Conservation (phyloP, 305 asterid species). For the Caryopteris hybrid region DNA sequence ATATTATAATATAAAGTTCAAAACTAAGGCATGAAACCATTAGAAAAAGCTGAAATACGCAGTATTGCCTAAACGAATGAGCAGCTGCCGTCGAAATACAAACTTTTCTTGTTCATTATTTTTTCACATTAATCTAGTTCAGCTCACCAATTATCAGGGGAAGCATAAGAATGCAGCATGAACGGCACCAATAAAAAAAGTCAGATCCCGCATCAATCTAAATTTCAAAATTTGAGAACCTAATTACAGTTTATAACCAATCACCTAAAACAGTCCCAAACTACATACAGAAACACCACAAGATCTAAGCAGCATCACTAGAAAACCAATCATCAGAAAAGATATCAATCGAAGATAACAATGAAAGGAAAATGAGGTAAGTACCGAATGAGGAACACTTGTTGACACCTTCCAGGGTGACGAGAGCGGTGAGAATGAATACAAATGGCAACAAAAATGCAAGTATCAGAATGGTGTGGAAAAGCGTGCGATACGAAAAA, state of each 20-base stretch:
- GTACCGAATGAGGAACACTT: constrained; percentile 92
- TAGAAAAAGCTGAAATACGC: neutral
- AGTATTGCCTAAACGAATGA: neutral
- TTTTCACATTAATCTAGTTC: neutral
- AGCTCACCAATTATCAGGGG: neutral
- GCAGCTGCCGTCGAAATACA: neutral
- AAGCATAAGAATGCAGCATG: constrained; percentile 11
- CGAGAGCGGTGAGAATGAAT: constrained; percentile 80
- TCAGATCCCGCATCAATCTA: constrained; percentile 16
- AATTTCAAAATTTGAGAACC: constrained; percentile 1
- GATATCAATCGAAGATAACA: neutral
- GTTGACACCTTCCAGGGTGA: constrained; percentile 96
- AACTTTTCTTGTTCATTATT: neutral
- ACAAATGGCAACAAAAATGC: constrained; percentile 94
- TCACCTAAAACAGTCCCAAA: constrained; percentile 10
- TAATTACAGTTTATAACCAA: neutral
- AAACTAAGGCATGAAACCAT: neutral
- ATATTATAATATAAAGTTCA: neutral
- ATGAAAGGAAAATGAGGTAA: constrained; percentile 5
- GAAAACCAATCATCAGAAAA: neutral
- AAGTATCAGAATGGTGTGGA: constrained; percentile 72
- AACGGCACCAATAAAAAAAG: constrained; percentile 11
- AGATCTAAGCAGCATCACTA: neutral
- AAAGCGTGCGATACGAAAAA: constrained; percentile 77
- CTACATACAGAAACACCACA: neutral